Conservation (phyloP, 164 flowering plant genomes). For the Vitis amurensis region DNA sequence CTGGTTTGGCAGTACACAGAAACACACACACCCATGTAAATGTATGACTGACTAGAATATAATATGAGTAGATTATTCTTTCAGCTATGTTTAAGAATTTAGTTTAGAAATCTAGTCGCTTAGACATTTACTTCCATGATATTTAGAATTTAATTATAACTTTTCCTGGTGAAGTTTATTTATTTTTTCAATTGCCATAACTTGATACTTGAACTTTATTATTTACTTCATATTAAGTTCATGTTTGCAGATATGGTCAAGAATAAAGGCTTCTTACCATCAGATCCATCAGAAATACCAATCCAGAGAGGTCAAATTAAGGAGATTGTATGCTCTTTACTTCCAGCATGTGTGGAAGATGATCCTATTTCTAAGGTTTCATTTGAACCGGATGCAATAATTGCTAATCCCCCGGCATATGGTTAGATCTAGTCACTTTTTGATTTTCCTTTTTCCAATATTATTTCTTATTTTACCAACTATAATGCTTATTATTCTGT, state of each 20-base stretch:
- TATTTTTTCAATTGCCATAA: neutral
- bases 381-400: slow-evolving; percentile 58
- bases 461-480: neutral
- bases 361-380: slow-evolving; percentile 43
- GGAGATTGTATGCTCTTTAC: slow-evolving; percentile 50
- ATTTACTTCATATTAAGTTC: neutral
- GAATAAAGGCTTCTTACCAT: slow-evolving; percentile 71
- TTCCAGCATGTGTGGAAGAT: slow-evolving; percentile 51
- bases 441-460: neutral
- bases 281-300: slow-evolving; percentile 57
- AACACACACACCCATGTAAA: too few species aligned
- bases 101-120: too few species aligned
- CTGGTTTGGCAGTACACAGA: too few species aligned
- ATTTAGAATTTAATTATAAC: too few species aligned
- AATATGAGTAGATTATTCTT: too few species aligned
- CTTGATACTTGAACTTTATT: neutral
- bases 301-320: slow-evolving; percentile 53
- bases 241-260: slow-evolving; percentile 60
- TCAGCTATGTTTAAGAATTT: too few species aligned
- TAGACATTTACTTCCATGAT: too few species aligned
- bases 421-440: slow-evolving; percentile 25
- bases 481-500: too few species aligned
- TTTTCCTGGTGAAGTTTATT: neutral
- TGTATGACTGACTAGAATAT: too few species aligned
- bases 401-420: slow-evolving; percentile 68